phyloP scores from a whole-genome alignment of 2,329 filamentous ascomycete species.

The Trichoderma oligosporum region DNA sequence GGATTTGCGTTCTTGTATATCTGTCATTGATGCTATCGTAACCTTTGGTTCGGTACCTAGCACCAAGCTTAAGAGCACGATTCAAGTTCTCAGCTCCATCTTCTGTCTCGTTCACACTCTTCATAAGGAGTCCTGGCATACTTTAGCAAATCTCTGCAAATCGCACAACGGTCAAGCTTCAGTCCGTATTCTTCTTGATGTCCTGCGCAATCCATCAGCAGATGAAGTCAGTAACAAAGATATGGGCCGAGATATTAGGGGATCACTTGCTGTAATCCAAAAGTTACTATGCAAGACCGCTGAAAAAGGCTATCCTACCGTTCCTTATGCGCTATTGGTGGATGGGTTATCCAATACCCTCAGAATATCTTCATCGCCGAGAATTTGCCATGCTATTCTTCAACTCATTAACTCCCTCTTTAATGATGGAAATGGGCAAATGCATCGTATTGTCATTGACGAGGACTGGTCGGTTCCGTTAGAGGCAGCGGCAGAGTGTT shows the following conservation, averaged over 20 bases:
- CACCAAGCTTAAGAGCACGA: conserved; percentile 58
- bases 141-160: conserved; percentile 64
- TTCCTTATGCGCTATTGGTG: conserved; percentile 57
- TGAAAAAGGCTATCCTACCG: conserved; percentile 56
- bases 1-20: conserved; percentile 65
- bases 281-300: conserved; percentile 59
- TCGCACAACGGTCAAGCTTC: conserved; percentile 71
- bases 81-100: conserved; percentile 69
- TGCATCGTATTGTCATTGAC: conserved; percentile 57
- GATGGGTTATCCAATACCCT: conserved; percentile 54
- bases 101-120: conserved; percentile 61
- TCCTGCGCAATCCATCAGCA: conserved; percentile 49
- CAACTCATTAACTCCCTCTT: conserved; percentile 55
- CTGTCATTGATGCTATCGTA: conserved; percentile 65
- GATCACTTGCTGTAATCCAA: conserved; percentile 59
- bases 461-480: conserved; percentile 64
- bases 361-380: conserved; percentile 41
- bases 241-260: conserved; percentile 54
- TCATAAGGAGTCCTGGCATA: conserved; percentile 64
- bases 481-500: conserved; percentile 56
- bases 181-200: conserved; percentile 61
- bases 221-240: conserved; percentile 49
- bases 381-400: conserved; percentile 46
- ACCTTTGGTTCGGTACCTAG: conserved; percentile 68
- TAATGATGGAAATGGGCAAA: conserved; percentile 46